A percentile compares a stretch with the other conserved stretches of the same genome.
Evolutionary conservation across 1,284 basidiomycete species (phyloP).

Genomic region (Kwoniella shivajii): DNA sequence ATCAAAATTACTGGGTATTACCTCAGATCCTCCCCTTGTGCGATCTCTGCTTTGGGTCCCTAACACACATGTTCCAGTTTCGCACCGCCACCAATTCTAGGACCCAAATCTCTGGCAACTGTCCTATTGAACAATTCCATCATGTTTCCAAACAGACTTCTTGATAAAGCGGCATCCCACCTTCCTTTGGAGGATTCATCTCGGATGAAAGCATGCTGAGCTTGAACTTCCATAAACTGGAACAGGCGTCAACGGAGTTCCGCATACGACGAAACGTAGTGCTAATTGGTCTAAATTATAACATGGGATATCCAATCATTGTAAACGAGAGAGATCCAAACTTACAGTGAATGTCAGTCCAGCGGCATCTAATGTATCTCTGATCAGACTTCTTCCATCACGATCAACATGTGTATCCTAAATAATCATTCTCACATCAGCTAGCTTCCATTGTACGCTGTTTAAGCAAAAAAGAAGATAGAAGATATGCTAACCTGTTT

Average conservation of each 20-base stretch:
- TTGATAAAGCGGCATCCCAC: conserved; percentile 87
- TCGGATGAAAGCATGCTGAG: conserved; percentile 90
- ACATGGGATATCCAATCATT: too few relatives aligned
- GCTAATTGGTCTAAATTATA: too few relatives aligned
- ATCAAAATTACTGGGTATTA: too few relatives aligned
- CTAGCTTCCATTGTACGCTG: not conserved
- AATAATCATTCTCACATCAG: not conserved
- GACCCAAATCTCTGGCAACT: conserved; percentile 78
- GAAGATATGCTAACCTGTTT: conserved; percentile 66
- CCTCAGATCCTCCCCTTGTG: too few relatives aligned
- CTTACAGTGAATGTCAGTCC: conserved; percentile 68
- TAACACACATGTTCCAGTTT: conserved; percentile 77
- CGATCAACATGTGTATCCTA: conserved; percentile 85
- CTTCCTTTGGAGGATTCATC: conserved; percentile 87
- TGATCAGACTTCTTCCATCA: conserved; percentile 76
- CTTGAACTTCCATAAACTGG: conserved; percentile 88
- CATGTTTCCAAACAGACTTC: conserved; percentile 79
- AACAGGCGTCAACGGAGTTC: not conserved
- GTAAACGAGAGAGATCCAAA: not conserved
- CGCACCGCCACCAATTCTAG: conserved; percentile 56
- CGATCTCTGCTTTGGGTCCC: too few relatives aligned
- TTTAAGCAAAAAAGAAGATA: not conserved
- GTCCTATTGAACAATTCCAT: conserved; percentile 90
- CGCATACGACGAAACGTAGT: not conserved
- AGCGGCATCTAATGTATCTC: conserved; percentile 76